These are phyloP conservation scores for Mesembryanthemum crystallinum DNA, from an alignment of 148 eudicot genomes.

Conservation along the genomic window DNA sequence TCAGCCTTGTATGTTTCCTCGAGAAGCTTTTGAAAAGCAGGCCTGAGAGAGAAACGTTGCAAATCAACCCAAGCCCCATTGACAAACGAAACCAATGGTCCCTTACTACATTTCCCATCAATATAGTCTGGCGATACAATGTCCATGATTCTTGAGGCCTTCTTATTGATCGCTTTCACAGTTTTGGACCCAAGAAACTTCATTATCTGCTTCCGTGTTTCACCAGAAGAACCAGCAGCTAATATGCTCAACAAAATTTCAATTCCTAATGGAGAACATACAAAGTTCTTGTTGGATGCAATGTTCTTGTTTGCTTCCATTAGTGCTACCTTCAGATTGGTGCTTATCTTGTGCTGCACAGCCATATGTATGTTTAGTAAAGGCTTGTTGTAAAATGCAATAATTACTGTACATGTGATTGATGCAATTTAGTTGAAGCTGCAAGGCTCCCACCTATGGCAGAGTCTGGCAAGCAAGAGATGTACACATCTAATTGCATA, in stretches of 20 bases:
- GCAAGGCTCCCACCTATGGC: too few relatives aligned
- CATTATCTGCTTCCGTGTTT: conserved; percentile 19
- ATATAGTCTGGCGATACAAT: neutral
- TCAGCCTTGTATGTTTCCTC: conserved; percentile 20
- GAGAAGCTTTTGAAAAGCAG: conserved; percentile 18
- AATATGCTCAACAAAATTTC: conserved; percentile 20
- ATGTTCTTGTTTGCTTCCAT: conserved; percentile 20
- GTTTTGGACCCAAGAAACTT: conserved; percentile 15
- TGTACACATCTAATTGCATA: too few relatives aligned
- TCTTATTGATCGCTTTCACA: conserved; percentile 12
- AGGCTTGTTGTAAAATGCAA: neutral
- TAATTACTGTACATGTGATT: neutral
- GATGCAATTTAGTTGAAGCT: neutral
- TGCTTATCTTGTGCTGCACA: conserved; percentile 15
- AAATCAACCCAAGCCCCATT: conserved; percentile 21
- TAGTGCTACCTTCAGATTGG: conserved; percentile 22
- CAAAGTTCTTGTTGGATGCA: conserved; percentile 17
- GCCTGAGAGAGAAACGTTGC: conserved; percentile 2
- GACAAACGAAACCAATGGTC: conserved; percentile 14
- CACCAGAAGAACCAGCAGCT: conserved; percentile 26
- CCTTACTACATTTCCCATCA: neutral
- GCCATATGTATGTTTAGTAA: neutral
- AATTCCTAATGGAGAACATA: conserved; percentile 18
- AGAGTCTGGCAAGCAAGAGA: too few relatives aligned
- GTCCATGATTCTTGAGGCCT: conserved; percentile 18